A percentile compares a stretch with the other conserved stretches of the same genome.
These are phyloP conservation scores for Nigrospora sphaerica DNA, from an alignment of 2,329 filamentous ascomycete species.

Conservation along the genomic window DNA sequence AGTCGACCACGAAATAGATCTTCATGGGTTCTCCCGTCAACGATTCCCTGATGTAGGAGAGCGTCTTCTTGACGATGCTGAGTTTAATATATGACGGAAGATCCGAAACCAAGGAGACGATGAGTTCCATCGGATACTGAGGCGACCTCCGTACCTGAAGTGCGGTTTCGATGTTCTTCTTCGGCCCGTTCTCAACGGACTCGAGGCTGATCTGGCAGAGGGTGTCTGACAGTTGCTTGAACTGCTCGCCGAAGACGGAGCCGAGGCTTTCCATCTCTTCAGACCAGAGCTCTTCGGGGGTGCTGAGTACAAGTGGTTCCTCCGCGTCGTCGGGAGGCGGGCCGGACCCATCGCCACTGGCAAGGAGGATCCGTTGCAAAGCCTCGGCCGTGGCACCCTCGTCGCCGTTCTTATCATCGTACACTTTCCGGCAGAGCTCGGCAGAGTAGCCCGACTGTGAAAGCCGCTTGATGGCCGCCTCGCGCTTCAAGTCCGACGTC, in stretches of 20 bases:
- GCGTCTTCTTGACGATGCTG: constrained; percentile 72
- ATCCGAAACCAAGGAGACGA: constrained; percentile 62
- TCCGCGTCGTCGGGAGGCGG: constrained; percentile 24
- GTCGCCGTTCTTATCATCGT: constrained; percentile 63
- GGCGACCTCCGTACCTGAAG: constrained; percentile 65
- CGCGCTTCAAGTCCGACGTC: constrained; percentile 65
- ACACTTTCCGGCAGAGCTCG: constrained; percentile 73
- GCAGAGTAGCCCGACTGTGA: constrained; percentile 76
- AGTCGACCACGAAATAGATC: constrained; percentile 82
- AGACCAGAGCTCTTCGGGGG: constrained; percentile 63
- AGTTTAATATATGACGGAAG: constrained; percentile 91
- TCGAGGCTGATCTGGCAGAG: constrained; percentile 66
- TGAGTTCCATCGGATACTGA: constrained; percentile 64
- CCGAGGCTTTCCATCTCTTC: constrained; percentile 81
- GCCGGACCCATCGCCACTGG: constrained; percentile 28
- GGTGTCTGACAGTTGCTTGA: constrained; percentile 50
- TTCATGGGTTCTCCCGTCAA: constrained; percentile 81
- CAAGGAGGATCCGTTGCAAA: constrained; percentile 65
- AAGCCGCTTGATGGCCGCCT: constrained; percentile 76
- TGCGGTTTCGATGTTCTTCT: constrained; percentile 42
- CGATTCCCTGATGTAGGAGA: constrained; percentile 63
- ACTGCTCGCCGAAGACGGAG: constrained; percentile 77
- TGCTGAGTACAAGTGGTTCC: constrained; percentile 39
- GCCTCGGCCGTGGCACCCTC: constrained; percentile 72
- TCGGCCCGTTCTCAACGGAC: constrained; percentile 42